phyloP scores from a whole-genome alignment of 2,329 filamentous ascomycete genomes.

The Coniochaeta ligniaria region DNA sequence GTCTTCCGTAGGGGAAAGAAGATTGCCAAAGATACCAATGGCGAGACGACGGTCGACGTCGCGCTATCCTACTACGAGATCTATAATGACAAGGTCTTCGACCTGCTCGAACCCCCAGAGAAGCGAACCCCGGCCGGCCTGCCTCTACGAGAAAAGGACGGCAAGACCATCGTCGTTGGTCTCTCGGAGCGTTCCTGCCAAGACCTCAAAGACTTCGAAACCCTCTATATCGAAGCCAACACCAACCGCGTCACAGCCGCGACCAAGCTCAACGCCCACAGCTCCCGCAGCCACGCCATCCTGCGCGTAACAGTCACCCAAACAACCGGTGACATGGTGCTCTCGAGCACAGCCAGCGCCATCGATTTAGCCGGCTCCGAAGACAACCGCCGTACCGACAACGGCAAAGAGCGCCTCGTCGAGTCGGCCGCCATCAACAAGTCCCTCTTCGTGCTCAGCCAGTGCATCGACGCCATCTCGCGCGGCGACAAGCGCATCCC shows the following conservation, averaged over 20 bases:
- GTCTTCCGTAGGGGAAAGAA: slow-evolving; percentile 84
- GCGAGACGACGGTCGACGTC: slow-evolving; percentile 64
- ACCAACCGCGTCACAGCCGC: slow-evolving; percentile 82
- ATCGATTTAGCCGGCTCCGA: slow-evolving; percentile 95
- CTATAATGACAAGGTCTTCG: slow-evolving; percentile 93
- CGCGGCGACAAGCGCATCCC: slow-evolving; percentile 71
- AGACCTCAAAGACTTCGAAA: slow-evolving; percentile 84
- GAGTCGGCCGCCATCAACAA: slow-evolving; percentile 98
- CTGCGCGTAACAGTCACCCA: slow-evolving; percentile 84
- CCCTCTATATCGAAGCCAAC: slow-evolving; percentile 85
- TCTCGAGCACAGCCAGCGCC: slow-evolving; percentile 79
- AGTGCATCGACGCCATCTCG: slow-evolving; percentile 92
- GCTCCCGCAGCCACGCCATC: slow-evolving; percentile 83
- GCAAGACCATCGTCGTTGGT: slow-evolving; percentile 81
- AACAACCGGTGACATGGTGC: slow-evolving; percentile 58
- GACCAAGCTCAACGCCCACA: slow-evolving; percentile 89
- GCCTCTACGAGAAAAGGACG: slow-evolving; percentile 76
- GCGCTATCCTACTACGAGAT: slow-evolving; percentile 91
- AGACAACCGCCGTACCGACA: slow-evolving; percentile 90
- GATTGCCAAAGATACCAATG: slow-evolving; percentile 70
- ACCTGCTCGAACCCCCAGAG: slow-evolving; percentile 80
- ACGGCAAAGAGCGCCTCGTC: slow-evolving; percentile 85
- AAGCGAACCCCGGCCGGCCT: slow-evolving; percentile 77
- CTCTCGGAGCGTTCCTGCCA: slow-evolving; percentile 76
- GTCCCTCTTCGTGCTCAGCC: slow-evolving; percentile 86